These are phyloP conservation scores for Dryas integrifolia DNA, from an alignment of 331 rosid species.

Conservation along the genomic window DNA sequence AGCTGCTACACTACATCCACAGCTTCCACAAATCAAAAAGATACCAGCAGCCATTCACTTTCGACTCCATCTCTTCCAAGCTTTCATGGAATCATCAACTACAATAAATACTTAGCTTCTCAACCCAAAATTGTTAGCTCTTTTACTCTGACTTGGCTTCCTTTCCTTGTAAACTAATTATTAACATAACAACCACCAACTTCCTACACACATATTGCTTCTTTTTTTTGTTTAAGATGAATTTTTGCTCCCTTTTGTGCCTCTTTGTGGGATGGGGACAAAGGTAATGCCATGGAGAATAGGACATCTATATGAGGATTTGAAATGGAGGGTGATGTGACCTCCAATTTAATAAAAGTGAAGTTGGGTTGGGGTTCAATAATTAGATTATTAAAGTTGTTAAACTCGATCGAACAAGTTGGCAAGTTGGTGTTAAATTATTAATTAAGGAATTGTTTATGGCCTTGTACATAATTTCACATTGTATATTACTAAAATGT, in stretches of 20 bases:
- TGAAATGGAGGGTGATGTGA: constrained; percentile 25
- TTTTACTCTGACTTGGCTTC: constrained; percentile 50
- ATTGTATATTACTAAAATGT: background rate
- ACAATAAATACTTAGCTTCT: background rate
- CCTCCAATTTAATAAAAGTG: constrained; percentile 20
- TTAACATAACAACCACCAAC: background rate
- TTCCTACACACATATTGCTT: too few species aligned
- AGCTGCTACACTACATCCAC: background rate
- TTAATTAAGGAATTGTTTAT: background rate
- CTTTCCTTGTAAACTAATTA: background rate
- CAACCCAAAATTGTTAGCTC: constrained; percentile 22
- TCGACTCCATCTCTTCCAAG: background rate
- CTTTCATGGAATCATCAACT: background rate
- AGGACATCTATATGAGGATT: constrained; percentile 19
- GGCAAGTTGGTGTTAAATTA: constrained; percentile 23
- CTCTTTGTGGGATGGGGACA: background rate
- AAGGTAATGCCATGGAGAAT: constrained; percentile 1
- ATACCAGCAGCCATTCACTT: too few species aligned
- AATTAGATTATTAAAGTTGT: constrained; percentile 1
- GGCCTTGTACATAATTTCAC: background rate
- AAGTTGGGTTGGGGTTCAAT: constrained; percentile 25
- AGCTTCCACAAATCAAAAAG: too few species aligned
- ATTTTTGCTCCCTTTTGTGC: background rate
- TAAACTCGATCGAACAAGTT: constrained; percentile 1
- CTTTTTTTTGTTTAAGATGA: too few species aligned